Base-by-base conservation (phyloP, 2,329 filamentous ascomycete genomes). In the Colletotrichum tropicicola region DNA sequence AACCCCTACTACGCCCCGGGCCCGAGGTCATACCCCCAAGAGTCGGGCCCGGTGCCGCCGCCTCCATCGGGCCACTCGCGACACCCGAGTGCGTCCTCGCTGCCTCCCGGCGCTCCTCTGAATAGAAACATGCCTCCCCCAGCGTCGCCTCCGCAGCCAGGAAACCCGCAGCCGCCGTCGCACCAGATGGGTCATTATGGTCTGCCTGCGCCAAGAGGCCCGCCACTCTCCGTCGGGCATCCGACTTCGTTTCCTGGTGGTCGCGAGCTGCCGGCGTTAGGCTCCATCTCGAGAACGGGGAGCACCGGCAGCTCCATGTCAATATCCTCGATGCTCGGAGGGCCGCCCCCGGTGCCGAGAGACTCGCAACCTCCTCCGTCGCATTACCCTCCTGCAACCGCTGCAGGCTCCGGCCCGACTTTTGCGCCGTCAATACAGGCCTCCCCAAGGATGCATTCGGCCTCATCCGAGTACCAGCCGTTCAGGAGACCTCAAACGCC, bases 401-500 rank as follows among this genome's bases (percentile, higher is more conserved):
- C 69, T 44, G 75, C 81, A 15, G 75, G 74, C 12, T 77, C 83
- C 3, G 83, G 78, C 1, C 78, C 84, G 1, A 74, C 77, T 12
- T 88, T 83, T 71, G 79, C 80, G 48, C 73, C 81, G 15, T 73
- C 84, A 2, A 73, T 87, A 3, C 85, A 88, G 65, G 84, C 83
- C 2, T 89, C 86, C 13, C 86, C 86, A 4, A 79, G 84, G 41
- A 83, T 88, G 79, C 83, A 83, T 61, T 82, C 83, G 25, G 78
- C 83, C 3, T 80, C 83, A 0, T 77, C 87, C 65, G 89, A 92
- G 17, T 91, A 91, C 66, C 80, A 79, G 54, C 83, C 85, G 5
- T 91, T 86, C 74, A 84, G 90, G 67, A 84, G 91, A 65, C 91
- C 91, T 3, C 89, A 92, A 62, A 93, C 91, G 0, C 91, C 91